Evolutionary conservation across 768 basidiomycete species (phyloP), one percentile per base, ranked within the genome.

Genomic region (Tulasnella sp.): DNA sequence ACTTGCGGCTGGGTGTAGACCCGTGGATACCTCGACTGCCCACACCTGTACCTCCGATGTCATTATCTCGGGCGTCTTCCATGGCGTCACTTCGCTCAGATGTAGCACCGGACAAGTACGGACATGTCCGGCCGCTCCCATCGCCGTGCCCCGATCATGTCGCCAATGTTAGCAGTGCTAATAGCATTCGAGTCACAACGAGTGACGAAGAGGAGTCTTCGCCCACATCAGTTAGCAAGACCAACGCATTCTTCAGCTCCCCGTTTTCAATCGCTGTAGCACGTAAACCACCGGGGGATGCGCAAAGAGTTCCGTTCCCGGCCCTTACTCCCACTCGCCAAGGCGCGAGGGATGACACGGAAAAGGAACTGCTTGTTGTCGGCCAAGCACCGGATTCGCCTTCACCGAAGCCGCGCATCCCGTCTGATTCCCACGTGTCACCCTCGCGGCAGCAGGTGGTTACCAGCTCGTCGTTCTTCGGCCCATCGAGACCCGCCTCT

Each of bases 181-280:
- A 38, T 13, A 56, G 55, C 44, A 43, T 26, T 9, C 38, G 41
- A 9, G 44, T 49, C 2, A 59, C 47, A 5, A 13, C 26, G n/a
- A 48, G n/a, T 23, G 47, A 48, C n/a, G n/a, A 48, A 7, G 19
- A 21, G n/a, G 58, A 59, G 32, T n/a, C 61, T 64, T 60, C 67
- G 49, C 55, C 67, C 4, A 60, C 67, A 11, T 61, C 73, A 43
- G 56, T 56, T 17, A 59, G 56, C n/a, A 79, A 78, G 70, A 80
- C 78, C 9, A 69, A 75, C 65, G 75, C 77, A 9, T 77, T 78
- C 60, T 65, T 65, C 64, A 52, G 38, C 27, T 51, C 52, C 7
- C 63, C 64, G 38, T 65, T 63, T 32, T 69, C 73, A 15, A 73
- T 73, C 27, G 58, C 58, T 10, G 34, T 59, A 17, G 47, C 58